A percentile compares a stretch with the other conserved stretches of the same genome.
Evolutionary conservation across 345 rosid genomes (phyloP).

Genomic region (Erucastrum elatum): DNA sequence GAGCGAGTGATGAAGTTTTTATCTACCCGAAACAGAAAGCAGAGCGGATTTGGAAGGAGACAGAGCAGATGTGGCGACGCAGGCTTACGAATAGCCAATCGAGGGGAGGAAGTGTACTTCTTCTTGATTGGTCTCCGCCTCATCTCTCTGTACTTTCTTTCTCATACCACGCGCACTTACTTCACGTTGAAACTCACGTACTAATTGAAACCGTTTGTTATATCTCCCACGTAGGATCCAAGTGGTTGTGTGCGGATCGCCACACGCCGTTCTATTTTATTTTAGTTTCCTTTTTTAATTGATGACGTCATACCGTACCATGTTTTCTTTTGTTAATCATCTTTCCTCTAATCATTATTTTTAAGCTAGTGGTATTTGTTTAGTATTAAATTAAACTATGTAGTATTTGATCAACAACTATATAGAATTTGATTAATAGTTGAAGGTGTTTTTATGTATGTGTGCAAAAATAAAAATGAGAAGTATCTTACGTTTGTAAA

Average conservation of each 20-base stretch:
- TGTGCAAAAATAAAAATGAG: too few species aligned
- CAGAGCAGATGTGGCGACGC: slow-evolving; percentile 16
- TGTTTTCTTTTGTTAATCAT: background rate
- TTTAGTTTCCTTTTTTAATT: background rate
- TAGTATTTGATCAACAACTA: too few species aligned
- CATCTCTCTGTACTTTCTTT: slow-evolving; percentile 2
- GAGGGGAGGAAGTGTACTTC: slow-evolving; percentile 10
- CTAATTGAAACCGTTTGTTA: background rate
- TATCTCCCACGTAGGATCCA: background rate
- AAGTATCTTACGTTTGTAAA: too few species aligned
- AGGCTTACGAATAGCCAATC: slow-evolving; percentile 33
- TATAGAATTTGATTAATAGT: too few species aligned
- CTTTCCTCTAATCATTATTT: background rate
- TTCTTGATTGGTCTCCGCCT: slow-evolving; percentile 28
- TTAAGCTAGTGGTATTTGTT: background rate
- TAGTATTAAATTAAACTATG: background rate
- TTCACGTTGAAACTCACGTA: background rate
- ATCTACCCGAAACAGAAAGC: background rate
- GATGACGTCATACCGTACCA: background rate
- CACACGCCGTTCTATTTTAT: background rate
- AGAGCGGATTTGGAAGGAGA: background rate
- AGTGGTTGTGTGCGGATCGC: slow-evolving; percentile 6
- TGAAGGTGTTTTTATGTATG: too few species aligned
- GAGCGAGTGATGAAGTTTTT: background rate
- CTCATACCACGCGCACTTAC: background rate